These are phyloP conservation scores for Penicillium desertorum DNA, from an alignment of 495 filamentous ascomycete genomes.

Conservation along the genomic window DNA sequence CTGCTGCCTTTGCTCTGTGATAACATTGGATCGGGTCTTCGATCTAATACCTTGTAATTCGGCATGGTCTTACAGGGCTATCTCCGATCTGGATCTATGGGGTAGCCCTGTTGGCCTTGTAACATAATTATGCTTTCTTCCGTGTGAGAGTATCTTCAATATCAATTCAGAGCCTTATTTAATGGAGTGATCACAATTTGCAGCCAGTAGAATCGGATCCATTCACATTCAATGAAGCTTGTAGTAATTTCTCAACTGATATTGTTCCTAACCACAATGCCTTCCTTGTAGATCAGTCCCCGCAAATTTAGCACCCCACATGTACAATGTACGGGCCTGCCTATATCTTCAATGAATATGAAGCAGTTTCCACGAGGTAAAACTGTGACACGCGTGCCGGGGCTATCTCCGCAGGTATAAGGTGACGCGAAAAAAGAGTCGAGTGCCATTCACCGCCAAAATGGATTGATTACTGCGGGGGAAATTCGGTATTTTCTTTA, in stretches of 20 bases:
- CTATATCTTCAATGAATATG: not conserved
- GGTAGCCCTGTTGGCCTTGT: not conserved
- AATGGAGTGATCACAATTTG: constrained; percentile 15
- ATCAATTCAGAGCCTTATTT: constrained; percentile 8
- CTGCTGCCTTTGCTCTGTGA: constrained; percentile 44
- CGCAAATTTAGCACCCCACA: too few relatives aligned
- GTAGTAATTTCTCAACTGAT: not conserved
- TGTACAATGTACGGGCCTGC: not conserved
- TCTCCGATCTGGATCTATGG: constrained; percentile 5
- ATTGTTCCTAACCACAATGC: not conserved
- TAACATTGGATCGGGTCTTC: not conserved
- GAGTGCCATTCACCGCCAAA: constrained; percentile 18
- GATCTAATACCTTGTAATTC: not conserved
- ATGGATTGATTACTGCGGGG: constrained; percentile 16
- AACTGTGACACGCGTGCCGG: not conserved
- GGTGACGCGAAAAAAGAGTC: not conserved
- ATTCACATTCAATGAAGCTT: not conserved
- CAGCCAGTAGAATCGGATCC: not conserved
- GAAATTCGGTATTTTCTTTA: not conserved
- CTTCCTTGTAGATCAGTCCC: not conserved
- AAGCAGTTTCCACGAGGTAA: not conserved
- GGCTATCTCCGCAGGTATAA: not conserved
- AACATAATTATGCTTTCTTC: constrained; percentile 13
- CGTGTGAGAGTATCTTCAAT: constrained; percentile 22
- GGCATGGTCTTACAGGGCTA: not conserved